These are phyloP conservation scores for Aquilaria agallochum DNA, from an alignment of 441 rosid species.

Conservation along the genomic window DNA sequence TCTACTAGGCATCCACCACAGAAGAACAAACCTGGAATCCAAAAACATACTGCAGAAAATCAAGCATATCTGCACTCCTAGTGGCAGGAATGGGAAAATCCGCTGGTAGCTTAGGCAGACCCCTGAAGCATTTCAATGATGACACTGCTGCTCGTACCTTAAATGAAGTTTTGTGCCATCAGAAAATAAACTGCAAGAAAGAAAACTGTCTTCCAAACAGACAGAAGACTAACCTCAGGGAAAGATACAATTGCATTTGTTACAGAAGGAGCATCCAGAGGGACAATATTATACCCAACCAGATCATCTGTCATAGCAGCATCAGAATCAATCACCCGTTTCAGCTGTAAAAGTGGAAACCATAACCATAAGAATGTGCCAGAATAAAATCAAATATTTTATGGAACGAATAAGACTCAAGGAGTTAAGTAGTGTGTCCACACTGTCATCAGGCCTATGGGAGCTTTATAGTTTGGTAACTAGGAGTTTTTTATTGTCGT, in stretches of 20 bases:
- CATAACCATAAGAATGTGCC: conserved; percentile 10
- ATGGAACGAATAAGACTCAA: no score
- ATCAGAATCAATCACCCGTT: conserved; percentile 78
- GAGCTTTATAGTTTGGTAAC: no score
- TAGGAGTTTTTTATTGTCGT: no score
- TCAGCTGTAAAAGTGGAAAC: conserved; percentile 54
- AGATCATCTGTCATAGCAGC: conserved; percentile 95
- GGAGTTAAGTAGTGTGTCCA: no score
- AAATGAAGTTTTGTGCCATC: conserved; percentile 13
- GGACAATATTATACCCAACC: conserved; percentile 86
- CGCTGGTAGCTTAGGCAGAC: conserved; percentile 69
- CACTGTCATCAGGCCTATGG: no score
- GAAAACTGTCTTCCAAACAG: not conserved
- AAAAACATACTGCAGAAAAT: conserved; percentile 82
- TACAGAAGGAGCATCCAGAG: conserved; percentile 72
- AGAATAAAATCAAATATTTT: conserved; percentile 3
- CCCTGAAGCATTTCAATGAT: conserved; percentile 62
- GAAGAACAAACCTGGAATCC: conserved; percentile 86
- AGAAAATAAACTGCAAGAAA: conserved; percentile 18
- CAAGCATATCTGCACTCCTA: conserved; percentile 76
- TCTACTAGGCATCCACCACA: conserved; percentile 7
- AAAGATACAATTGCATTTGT: conserved; percentile 65
- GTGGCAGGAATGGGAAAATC: conserved; percentile 71
- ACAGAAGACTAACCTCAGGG: conserved; percentile 58
- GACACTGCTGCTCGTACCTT: conserved; percentile 89